Base-by-base conservation (phyloP, 805 yeast species). In the Candida morakotiae region DNA sequence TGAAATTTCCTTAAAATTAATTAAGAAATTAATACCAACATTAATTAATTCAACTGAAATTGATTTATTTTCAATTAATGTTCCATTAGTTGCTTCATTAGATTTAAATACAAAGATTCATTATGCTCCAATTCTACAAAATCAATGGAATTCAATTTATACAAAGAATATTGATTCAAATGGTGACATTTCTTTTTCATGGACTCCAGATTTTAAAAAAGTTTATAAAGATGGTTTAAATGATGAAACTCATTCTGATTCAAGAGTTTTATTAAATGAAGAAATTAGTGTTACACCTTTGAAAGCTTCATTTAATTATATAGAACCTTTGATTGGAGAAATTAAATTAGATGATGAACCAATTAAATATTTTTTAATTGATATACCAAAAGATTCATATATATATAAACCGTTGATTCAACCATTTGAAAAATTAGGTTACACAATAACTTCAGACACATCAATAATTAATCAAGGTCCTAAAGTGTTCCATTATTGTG, bases 161-260 rank as follows among this genome's bases (percentile, higher is more conserved):
- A 54, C 58, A 35, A 55, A 52, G 3, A 48, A 46, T 37, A 38
- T 37, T 9, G 46, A 44, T 25, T 55, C 52, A 6, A 43, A 46
- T 9, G 67, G 65, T 10, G 50, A 52, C 31, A 65, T 73, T 21
- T 69, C 74, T 38, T 93, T 79, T 60, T 66, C 64, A 43, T 91
- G 98, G 98, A 69, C 70, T 30, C 98, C 98, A 1, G 78, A 88
- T 53, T 87, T 87, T 59, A 74, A 72, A 30, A 60, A 69, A 17
- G 87, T 84, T 10, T 83, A 81, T 52, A 64, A 73, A 34, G 69
- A 73, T 38, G 73, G 73, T 9, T 45, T 62, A 27, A 43, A 43
- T 6, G 64, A 62, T 38, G 57, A 60, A 2, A 65, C 56, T 1
- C 74, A 78, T 33, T 73, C 76, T 23, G 96, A 88, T 55, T 88